These are phyloP conservation scores for Fonsecaea nubica DNA, from an alignment of 2,329 filamentous ascomycete genomes.

Conservation along the genomic window DNA sequence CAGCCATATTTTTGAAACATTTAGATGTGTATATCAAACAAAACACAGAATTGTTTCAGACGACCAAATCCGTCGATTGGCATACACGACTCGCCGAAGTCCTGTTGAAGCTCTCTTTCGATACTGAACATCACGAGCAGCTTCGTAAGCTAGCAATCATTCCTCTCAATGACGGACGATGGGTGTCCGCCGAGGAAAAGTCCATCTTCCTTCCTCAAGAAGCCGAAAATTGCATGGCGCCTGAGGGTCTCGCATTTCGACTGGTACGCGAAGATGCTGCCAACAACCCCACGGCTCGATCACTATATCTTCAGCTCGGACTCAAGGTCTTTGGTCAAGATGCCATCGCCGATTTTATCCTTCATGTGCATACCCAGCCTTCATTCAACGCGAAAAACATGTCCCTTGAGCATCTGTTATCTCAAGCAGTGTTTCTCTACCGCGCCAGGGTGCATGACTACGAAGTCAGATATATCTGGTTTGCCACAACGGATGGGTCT, in stretches of 20 bases:
- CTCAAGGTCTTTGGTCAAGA: constrained; percentile 15
- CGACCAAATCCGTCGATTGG: constrained; percentile 4
- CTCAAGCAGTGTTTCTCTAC: constrained; percentile 15
- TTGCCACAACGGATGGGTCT: constrained; percentile 8
- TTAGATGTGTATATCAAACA: constrained; percentile 1
- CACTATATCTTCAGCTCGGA: constrained; percentile 18
- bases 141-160: constrained; percentile 15
- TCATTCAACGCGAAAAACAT: constrained; percentile 8
- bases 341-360: constrained; percentile 7
- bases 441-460: constrained; percentile 13
- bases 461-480: constrained; percentile 14
- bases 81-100: constrained; percentile 20
- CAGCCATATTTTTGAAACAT: constrained; percentile 17
- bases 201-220: constrained; percentile 15
- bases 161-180: constrained; percentile 19
- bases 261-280: constrained; percentile 18
- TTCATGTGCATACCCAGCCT: constrained; percentile 9
- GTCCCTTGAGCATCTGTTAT: constrained; percentile 9
- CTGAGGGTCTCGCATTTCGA: constrained; percentile 6
- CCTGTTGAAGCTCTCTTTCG: constrained; percentile 15
- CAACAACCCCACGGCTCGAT: constrained; percentile 12
- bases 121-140: constrained; percentile 5
- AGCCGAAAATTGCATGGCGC: constrained; percentile 8
- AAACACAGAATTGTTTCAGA: not conserved
- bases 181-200: constrained; percentile 15